These are phyloP conservation scores for Trichocladium uniseriatum DNA, from an alignment of 495 filamentous ascomycete species.

Conservation along the genomic window DNA sequence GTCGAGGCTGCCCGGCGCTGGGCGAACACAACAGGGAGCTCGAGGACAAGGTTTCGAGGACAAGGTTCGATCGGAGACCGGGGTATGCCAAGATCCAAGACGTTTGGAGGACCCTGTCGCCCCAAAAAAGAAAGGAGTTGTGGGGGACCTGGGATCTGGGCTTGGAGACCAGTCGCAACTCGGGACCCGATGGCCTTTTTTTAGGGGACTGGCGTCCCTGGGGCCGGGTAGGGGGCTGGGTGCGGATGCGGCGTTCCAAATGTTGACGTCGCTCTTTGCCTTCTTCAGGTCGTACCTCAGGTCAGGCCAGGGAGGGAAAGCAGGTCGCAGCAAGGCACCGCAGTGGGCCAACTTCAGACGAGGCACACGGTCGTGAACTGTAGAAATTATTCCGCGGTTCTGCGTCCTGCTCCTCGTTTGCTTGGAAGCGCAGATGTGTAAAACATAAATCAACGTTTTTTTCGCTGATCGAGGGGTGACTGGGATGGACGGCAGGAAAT, in stretches of 20 bases:
- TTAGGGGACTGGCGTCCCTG: constrained; percentile 4
- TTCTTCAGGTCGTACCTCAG: neutral
- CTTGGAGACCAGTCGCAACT: neutral
- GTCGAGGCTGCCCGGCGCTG: constrained; percentile 4
- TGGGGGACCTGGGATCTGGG: constrained; percentile 15
- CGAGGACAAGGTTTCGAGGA: neutral
- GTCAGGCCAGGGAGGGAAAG: too few relatives aligned
- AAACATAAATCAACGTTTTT: too few relatives aligned
- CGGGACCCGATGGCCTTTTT: constrained; percentile 6
- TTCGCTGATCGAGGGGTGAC: too few relatives aligned
- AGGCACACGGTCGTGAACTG: too few relatives aligned
- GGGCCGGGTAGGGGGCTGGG: constrained; percentile 1
- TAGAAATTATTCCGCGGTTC: too few relatives aligned
- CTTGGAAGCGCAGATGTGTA: too few relatives aligned
- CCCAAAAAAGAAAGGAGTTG: constrained; percentile 16
- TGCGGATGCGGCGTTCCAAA: constrained; percentile 4
- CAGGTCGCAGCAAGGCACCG: neutral
- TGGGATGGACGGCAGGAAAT: too few relatives aligned
- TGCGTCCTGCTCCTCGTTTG: too few relatives aligned
- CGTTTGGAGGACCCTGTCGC: constrained; percentile 8
- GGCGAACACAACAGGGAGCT: constrained; percentile 1
- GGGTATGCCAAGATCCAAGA: constrained; percentile 8
- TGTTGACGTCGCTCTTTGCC: neutral
- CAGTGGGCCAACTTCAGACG: neutral
- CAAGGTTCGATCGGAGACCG: constrained; percentile 1